Base-by-base conservation (phyloP, 371 early-diverging fungal species). In the Mucor lusitanicus region DNA sequence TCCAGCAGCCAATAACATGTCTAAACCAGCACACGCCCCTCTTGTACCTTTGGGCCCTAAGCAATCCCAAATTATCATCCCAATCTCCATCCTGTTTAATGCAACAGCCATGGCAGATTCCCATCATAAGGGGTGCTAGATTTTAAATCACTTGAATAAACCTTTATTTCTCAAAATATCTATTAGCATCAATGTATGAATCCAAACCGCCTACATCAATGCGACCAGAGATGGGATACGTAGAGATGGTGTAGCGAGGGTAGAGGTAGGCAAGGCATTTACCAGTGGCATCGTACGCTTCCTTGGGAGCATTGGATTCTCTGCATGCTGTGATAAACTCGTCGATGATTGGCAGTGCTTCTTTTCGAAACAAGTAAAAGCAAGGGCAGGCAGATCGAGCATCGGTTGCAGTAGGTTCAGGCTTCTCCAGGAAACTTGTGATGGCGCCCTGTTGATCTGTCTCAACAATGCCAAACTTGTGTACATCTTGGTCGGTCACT, bases 181-280 rank as follows among this genome's bases (percentile, higher is more conserved):
- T 68, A 54, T 86, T 78, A 5, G 90, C 88, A 2, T 84, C 86
- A 17, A 85, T 67, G 53, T 80, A 86, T 8, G 82, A 80, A 3
- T 68, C 33, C 21, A 89, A 71, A 13, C 85, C 87, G 11, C 90
- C 90, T 23, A 89, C 87, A 70, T 89, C 90, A 61, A 89, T 82
- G 25, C 90, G 74, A 8, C 90, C 90, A 8, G 78, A 72, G 23
- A 89, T 85, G 6, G 74, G 63, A 39, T 72, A 72, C 1, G 87
- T 80, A 23, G 68, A 74, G 3, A 87, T 75, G 12, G 73, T 64
- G 25, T 69, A 75, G 6, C 83, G 74, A 21, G 79, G 73, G 46
- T 82, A 80, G 11, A 89, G 68, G 63, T 85, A 87, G 15, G 80
- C 77, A 27, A 89, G 62, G 27, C 80, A 83, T 63, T 79, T 82